Percentiles rank a stretch among this genome's conserved stretches.
Conservation (phyloP, 202 grass and related monocot species). For the Brachypodium distachyon region DNA sequence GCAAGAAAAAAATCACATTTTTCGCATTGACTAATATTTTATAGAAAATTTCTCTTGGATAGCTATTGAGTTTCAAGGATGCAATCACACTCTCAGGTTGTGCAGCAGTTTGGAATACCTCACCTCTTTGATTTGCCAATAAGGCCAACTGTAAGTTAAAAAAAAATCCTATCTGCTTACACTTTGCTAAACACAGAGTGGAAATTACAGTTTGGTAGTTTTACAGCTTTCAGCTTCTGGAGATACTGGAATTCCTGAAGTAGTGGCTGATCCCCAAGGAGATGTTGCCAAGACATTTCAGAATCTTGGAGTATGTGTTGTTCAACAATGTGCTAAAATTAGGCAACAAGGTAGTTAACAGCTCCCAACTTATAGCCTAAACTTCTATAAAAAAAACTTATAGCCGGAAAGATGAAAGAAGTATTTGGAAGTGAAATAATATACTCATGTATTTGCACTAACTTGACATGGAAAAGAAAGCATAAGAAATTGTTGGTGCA, state of each 20-base stretch:
- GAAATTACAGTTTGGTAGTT: slow-evolving; percentile 20
- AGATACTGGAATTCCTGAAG: slow-evolving; percentile 87
- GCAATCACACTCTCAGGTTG: slow-evolving; percentile 59
- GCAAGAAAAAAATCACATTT: slow-evolving; percentile 33
- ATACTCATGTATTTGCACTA: background rate
- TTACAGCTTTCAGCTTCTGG: slow-evolving; percentile 89
- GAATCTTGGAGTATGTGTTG: slow-evolving; percentile 94
- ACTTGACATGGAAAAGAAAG: background rate
- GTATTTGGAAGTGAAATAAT: background rate
- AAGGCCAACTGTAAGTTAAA: slow-evolving; percentile 63
- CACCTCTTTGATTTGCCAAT: slow-evolving; percentile 97
- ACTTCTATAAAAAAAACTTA: no score
- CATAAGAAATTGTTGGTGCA: background rate
- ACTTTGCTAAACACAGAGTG: background rate
- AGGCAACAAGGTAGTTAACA: slow-evolving; percentile 75
- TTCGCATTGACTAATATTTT: background rate
- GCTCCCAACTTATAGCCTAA: background rate
- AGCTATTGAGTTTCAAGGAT: background rate
- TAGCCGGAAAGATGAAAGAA: background rate
- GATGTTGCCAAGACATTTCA: slow-evolving; percentile 91
- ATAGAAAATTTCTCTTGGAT: slow-evolving; percentile 9
- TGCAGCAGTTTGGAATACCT: slow-evolving; percentile 96
- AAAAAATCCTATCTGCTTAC: background rate
- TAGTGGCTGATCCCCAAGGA: slow-evolving; percentile 84
- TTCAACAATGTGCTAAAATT: slow-evolving; percentile 99